Base-by-base conservation (phyloP, 306 rosid genomes). In the Dalbergia oliveri region DNA sequence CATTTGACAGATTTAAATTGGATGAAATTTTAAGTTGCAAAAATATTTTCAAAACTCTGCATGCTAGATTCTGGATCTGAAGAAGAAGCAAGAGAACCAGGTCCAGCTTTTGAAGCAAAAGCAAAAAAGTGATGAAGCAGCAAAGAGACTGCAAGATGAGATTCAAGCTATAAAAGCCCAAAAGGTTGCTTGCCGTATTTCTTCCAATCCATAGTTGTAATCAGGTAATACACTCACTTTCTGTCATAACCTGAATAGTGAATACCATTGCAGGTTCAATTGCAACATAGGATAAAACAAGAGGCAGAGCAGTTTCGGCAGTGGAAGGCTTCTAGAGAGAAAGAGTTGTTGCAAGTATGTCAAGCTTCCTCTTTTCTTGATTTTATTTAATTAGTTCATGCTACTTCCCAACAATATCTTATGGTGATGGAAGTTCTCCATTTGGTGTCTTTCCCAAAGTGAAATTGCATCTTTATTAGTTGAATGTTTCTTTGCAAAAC, bases 251-350 rank as follows among this genome's bases (percentile, higher is more conserved):
- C 57, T 64, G 66, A 70, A 65, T 31, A 65, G 37, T 39, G 39
- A 37, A 37, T 37, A 37, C 6, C 7, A 6, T 84, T 19, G 61
- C 84, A 96, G 99, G 99, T 96, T 84, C 99, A 96, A 70, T 82
- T 96, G 88, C 99, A 96, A 84, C 97, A 96, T 44, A 93, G 82
- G 87, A 96, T 96, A 84, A 96, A 96, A 86, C 99, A 96, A 89
- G 99, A 96, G 81, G 98, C 98, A 8, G 99, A 96, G 83, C 99
- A 96, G 80, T 96, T 96, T 86, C 97, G 99, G 69, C 99, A 90
- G 78, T 96, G 99, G 99, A 96, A 96, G 87, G 99, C 98, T 49
- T 91, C 98, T 62, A 92, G 99, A 86, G 99, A 96, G 87, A 96
- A 96, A 89, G 99, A 96, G 73, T 84, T 96, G 67, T 93, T 96